Evolutionary conservation across 192 early-diverging fungal species (phyloP).

Genomic region (Coemansia sp.): DNA sequence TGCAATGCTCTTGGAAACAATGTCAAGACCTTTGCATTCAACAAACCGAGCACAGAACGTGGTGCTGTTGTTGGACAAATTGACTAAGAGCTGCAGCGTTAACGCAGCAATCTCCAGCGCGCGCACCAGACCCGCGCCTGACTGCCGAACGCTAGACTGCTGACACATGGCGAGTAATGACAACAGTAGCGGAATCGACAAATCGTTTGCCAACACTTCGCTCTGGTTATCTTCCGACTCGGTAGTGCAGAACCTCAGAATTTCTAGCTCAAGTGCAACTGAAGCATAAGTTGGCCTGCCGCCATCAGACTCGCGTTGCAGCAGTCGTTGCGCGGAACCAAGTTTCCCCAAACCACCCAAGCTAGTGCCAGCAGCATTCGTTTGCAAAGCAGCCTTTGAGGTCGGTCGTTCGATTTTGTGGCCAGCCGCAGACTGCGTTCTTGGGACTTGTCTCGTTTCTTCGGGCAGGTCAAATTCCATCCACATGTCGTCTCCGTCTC

Average conservation of each 20-base stretch:
- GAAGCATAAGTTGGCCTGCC: constrained; percentile 13
- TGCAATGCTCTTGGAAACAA: constrained; percentile 36
- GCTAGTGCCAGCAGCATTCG: not conserved
- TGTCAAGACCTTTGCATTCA: constrained; percentile 22
- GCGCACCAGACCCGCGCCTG: constrained; percentile 6
- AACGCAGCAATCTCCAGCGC: constrained; percentile 31
- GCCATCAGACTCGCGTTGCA: constrained; percentile 10
- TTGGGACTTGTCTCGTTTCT: constrained; percentile 1
- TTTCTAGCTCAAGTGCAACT: constrained; percentile 35
- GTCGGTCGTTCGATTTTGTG: not conserved
- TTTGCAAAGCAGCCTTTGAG: not conserved
- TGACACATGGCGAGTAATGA: constrained; percentile 27
- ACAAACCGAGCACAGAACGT: constrained; percentile 34
- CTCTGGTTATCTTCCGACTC: constrained; percentile 32
- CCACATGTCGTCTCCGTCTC: constrained; percentile 32
- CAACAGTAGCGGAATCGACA: constrained; percentile 20
- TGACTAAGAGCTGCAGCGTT: constrained; percentile 40
- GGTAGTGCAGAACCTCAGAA: constrained; percentile 39
- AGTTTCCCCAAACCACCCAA: not conserved
- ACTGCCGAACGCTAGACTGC: constrained; percentile 1
- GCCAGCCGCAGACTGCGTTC: not conserved
- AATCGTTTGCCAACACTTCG: constrained; percentile 22
- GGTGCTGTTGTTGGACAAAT: constrained; percentile 42
- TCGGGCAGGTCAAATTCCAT: constrained; percentile 49
- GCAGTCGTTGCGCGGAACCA: not conserved